These are phyloP conservation scores for Aureobasidium uvarum DNA, from an alignment of 2,329 filamentous ascomycete species.

Conservation along the genomic window DNA sequence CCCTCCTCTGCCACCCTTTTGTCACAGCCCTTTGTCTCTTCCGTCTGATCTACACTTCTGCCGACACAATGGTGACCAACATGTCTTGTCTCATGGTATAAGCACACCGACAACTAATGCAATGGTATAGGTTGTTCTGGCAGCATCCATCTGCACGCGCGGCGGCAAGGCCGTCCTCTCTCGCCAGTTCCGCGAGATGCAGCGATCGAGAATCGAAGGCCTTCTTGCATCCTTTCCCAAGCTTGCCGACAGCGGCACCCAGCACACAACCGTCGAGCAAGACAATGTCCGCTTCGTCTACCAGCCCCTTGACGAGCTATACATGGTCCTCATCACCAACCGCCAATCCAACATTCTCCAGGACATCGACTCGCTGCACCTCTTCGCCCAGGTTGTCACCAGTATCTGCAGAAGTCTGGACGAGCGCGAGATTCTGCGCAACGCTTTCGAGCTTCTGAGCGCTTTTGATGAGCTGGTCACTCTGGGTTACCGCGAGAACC, in stretches of 20 bases:
- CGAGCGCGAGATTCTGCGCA: constrained; percentile 89
- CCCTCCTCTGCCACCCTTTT: neutral
- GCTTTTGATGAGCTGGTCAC: constrained; percentile 98
- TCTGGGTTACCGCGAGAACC: constrained; percentile 90
- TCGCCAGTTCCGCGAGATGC: constrained; percentile 96
- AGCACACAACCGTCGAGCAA: constrained; percentile 98
- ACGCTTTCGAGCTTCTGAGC: constrained; percentile 93
- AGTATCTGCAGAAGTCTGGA: constrained; percentile 96
- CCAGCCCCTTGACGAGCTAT: constrained; percentile 97
- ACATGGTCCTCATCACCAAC: constrained; percentile 99
- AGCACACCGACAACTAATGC: neutral
- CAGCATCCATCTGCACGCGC: constrained; percentile 97
- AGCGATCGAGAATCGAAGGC: constrained; percentile 92
- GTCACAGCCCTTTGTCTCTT: neutral
- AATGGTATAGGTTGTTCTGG: constrained; percentile 78
- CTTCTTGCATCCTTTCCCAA: constrained; percentile 97
- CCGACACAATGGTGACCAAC: constrained; percentile 9
- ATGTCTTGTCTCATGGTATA: no score
- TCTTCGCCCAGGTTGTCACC: constrained; percentile 95
- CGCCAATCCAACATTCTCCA: constrained; percentile 98
- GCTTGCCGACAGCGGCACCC: constrained; percentile 89
- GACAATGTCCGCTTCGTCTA: constrained; percentile 99
- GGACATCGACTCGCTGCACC: constrained; percentile 96
- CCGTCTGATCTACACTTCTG: neutral
- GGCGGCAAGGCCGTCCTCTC: constrained; percentile 98